Evolutionary conservation across 2,329 filamentous ascomycete genomes (phyloP), one percentile per base, ranked within the genome.

Genomic region (Phaeosphaeriaceae sp.): DNA sequence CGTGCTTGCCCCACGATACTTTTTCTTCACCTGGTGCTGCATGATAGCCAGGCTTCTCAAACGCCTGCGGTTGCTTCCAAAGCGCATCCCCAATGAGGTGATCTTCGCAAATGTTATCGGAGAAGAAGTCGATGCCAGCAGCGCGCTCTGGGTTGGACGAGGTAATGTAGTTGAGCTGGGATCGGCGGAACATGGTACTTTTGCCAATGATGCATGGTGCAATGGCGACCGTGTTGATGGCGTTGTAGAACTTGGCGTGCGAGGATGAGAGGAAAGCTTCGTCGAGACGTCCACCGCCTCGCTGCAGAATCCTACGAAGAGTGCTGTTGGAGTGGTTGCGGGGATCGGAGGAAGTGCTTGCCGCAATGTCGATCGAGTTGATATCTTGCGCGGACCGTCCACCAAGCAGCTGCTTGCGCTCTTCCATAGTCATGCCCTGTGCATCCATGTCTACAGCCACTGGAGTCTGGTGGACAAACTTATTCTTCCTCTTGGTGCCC

Each of bases 121-220:
- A 96, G 79, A 99, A 99, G 79, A 89, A 93, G 77, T 98, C 93
- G 63, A 99, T 89, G 0, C 95, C 96, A 0, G 79, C 88, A 75
- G 72, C 83, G 84, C 63, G 71, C 77, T 52, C 75, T 50, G 36
- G 84, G 76, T 70, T 85, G 77, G 31, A 88, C 0, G 78, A 69
- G 0, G 88, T 89, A 9, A 95, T 86, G 64, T 86, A 85, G 77
- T 97, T 87, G 36, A 99, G 87, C 70, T 99, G 94, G 0, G 92
- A 91, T 61, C 91, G 91, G 58, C 95, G 91, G 79, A 98, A 99
- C 93, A 99, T 98, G 80, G 96, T 98, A 71, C 92, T 96, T 81
- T 99, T 99, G 51, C 95, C 95, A 21, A 98, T 90, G 57, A 96
- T 90, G 78, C 95, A 99, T 9, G 96, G 95, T 0, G 95, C 95